Evolutionary conservation across 768 basidiomycete species (phyloP), one percentile per base, ranked within the genome.

Genomic region (Calocera cornea): DNA sequence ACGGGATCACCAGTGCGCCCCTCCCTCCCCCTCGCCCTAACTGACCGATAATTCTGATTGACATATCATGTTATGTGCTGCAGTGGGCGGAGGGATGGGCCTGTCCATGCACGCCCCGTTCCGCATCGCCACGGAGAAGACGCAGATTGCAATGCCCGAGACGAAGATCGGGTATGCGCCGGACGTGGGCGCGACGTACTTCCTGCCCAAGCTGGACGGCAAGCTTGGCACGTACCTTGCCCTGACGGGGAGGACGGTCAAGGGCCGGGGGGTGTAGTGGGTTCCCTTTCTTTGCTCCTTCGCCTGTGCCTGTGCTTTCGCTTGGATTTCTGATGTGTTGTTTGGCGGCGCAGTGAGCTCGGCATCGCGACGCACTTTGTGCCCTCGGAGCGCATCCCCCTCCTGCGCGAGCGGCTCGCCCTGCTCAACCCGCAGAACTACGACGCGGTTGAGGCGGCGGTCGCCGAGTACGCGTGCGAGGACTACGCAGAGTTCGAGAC

Each of bases 51-150:
- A n/a, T n/a, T n/a, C n/a, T n/a, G n/a, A n/a, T n/a, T n/a, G n/a
- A n/a, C n/a, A n/a, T n/a, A n/a, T n/a, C n/a, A n/a, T n/a, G n/a
- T n/a, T n/a, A n/a, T 71, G 60, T 1, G 24, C 64, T 63, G 34
- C 69, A 97, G 93, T 97, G 88, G 97, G 97, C 54, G 97, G 97
- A 66, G 97, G 97, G 64, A 91, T 89, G 24, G 97, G 97, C 41
- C 85, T 99, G 63, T 81, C 85, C 41, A 84, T 87, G 12, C 84
- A 87, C 67, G 95, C 95, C 2, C 83, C 87, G 0, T 94, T 98
- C 77, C 84, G 97, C 69, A 83, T 99, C 67, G 95, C 95, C 2
- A 98, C 95, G 1, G 93, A 95, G 76, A 89, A 89, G 31, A 97
- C 95, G 0, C 68, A 83, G 0, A 90, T 97, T 75, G 88, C 93